Conservation (phyloP, 257 asterid species). For the Nemophila menziesii region DNA sequence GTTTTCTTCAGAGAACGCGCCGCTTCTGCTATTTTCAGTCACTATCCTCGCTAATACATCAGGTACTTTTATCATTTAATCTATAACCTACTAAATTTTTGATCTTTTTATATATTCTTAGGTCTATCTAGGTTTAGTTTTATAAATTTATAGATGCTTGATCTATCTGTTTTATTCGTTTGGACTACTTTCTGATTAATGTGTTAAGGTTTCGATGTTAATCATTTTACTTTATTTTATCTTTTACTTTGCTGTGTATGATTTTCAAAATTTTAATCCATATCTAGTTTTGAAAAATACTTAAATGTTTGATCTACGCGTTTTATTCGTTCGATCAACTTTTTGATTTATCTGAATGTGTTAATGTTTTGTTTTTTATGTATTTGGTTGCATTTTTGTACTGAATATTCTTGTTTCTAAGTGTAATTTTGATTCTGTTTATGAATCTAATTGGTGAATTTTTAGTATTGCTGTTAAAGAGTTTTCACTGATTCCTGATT, state of each 20-base stretch:
- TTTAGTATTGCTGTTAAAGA: too few relatives aligned
- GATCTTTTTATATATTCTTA: too few relatives aligned
- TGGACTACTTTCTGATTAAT: too few relatives aligned
- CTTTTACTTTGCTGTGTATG: too few relatives aligned
- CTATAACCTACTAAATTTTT: not conserved
- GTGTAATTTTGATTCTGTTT: not conserved
- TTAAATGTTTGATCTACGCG: not conserved
- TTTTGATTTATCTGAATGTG: not conserved
- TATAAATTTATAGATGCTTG: not conserved
- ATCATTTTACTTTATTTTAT: too few relatives aligned
- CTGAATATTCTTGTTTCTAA: not conserved
- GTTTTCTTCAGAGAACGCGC: constrained; percentile 3
- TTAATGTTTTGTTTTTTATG: not conserved
- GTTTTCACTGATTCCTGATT: too few relatives aligned
- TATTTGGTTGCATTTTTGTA: not conserved
- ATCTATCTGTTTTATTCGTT: too few relatives aligned
- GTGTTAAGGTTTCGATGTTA: too few relatives aligned
- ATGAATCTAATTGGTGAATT: not conserved
- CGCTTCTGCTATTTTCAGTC: constrained; percentile 1
- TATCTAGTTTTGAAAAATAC: too few relatives aligned
- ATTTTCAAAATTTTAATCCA: too few relatives aligned
- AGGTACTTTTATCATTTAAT: not conserved
- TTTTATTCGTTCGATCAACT: not conserved
- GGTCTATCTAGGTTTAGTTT: not conserved
- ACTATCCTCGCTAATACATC: not conserved